phyloP scores from a whole-genome alignment of 257 asterid species.

The Eustoma russellianum region DNA sequence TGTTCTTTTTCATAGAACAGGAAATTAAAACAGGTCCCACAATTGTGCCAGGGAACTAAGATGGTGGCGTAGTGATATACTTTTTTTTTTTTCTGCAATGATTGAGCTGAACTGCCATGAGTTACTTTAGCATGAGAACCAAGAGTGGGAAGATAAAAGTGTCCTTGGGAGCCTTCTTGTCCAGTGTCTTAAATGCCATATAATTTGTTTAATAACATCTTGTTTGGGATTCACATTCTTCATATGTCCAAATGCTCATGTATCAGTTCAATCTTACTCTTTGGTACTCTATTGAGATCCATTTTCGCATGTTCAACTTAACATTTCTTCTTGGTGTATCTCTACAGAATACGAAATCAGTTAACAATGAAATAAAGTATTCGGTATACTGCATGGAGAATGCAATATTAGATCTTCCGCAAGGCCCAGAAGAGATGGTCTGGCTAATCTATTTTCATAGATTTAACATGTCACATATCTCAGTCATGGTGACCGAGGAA shows the following conservation, averaged over 20 bases:
- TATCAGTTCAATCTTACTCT: neutral
- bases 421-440: slow-evolving; percentile 74
- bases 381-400: slow-evolving; percentile 96
- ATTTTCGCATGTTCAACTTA: neutral
- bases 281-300: neutral
- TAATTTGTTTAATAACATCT: too few species aligned
- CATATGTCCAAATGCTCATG: neutral
- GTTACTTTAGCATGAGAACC: neutral
- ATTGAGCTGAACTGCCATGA: neutral
- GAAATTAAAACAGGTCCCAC: too few species aligned
- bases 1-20: too few species aligned
- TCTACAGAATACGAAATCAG: slow-evolving; percentile 73
- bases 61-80: too few species aligned
- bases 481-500: slow-evolving; percentile 72
- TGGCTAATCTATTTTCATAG: slow-evolving; percentile 96
- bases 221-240: neutral
- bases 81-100: too few species aligned
- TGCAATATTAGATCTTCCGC: slow-evolving; percentile 55
- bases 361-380: slow-evolving; percentile 74
- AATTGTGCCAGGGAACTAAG: too few species aligned
- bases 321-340: slow-evolving; percentile 1
- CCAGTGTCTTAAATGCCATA: too few species aligned
- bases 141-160: neutral
- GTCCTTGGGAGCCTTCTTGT: neutral
- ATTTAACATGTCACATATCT: slow-evolving; percentile 54